A percentile compares a stretch with the other conserved stretches of the same genome.
phyloP scores from a whole-genome alignment of 2,329 filamentous ascomycete species.

The Alternaria solani region DNA sequence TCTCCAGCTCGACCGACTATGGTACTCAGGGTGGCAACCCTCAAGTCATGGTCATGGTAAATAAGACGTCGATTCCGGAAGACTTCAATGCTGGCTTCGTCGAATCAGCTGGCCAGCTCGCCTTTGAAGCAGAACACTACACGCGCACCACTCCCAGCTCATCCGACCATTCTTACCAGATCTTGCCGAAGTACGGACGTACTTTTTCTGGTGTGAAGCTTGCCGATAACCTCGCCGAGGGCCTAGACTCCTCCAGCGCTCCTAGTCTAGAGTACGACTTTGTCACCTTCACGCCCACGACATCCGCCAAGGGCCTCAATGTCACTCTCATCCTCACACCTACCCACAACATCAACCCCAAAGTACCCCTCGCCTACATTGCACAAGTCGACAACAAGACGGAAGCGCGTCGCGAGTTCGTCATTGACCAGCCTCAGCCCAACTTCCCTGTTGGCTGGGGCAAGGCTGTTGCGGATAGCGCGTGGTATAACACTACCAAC shows the following conservation, averaged over 20 bases:
- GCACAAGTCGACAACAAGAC: conserved; percentile 56
- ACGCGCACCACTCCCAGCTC: conserved; percentile 37
- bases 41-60: conserved; percentile 43
- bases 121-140: conserved; percentile 52
- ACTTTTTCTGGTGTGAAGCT: conserved; percentile 49
- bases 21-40: conserved; percentile 48
- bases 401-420: conserved; percentile 52
- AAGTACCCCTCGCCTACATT: conserved; percentile 60
- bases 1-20: conserved; percentile 47
- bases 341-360: conserved; percentile 61
- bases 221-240: conserved; percentile 34
- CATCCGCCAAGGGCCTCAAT: conserved; percentile 43
- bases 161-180: conserved; percentile 38
- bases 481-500: conserved; percentile 59
- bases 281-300: conserved; percentile 46
- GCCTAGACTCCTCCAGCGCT: conserved; percentile 37
- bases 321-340: conserved; percentile 54
- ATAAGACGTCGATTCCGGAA: conserved; percentile 46
- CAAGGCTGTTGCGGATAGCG: conserved; percentile 59
- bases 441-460: conserved; percentile 59
- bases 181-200: conserved; percentile 48
- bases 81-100: conserved; percentile 47
- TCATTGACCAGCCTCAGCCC: conserved; percentile 53
- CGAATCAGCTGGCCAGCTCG: conserved; percentile 44
- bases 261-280: conserved; percentile 50